A percentile compares a stretch with the other conserved stretches of the same genome.
phyloP scores from a whole-genome alignment of 306 rosid species.

The Inga oerstediana region DNA sequence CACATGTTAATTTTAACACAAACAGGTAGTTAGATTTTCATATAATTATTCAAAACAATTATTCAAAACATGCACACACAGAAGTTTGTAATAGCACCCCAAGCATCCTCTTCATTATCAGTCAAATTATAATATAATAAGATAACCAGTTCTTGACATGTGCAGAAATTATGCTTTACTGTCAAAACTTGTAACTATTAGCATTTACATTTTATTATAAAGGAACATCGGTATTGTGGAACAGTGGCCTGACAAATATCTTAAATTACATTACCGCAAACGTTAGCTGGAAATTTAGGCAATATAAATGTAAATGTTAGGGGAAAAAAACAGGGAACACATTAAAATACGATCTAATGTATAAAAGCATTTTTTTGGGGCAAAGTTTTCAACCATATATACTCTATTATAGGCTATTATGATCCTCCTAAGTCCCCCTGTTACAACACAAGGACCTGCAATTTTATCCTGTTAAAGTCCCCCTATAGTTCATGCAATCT shows the following conservation, averaged over 20 bases:
- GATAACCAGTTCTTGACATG: background rate
- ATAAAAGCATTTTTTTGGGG: background rate
- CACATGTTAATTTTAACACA: background rate
- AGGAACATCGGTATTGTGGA: background rate
- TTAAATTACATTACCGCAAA: too few species aligned
- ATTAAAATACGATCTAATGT: background rate
- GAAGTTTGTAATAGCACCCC: background rate
- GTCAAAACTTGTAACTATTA: background rate
- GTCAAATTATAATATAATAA: background rate
- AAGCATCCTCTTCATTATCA: background rate
- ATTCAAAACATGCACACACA: background rate
- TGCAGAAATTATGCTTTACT: too few species aligned
- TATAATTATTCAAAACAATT: background rate
- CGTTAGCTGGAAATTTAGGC: too few species aligned
- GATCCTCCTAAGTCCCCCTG: conserved; percentile 3
- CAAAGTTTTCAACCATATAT: conserved; percentile 15
- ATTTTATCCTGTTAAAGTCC: conserved; percentile 19
- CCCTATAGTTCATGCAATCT: conserved; percentile 8
- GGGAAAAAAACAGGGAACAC: too few species aligned
- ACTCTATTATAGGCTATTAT: background rate
- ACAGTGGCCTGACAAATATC: too few species aligned
- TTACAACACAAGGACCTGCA: conserved; percentile 2
- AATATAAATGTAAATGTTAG: too few species aligned
- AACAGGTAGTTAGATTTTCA: background rate
- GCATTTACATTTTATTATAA: background rate